Conservation (phyloP, 2,329 filamentous ascomycete species). For the Orbilia javanica region DNA sequence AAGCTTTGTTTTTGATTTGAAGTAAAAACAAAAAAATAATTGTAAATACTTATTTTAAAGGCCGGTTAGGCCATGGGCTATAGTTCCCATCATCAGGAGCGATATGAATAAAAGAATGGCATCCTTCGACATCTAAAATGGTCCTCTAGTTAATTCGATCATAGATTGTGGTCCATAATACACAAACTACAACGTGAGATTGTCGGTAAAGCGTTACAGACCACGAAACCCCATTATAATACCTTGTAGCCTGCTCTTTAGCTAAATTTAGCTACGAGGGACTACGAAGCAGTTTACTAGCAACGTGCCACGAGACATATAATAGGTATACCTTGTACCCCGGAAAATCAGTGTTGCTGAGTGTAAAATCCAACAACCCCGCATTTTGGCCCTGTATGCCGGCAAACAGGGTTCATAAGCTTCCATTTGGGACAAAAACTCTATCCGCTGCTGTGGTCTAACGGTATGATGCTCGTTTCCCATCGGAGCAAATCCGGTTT, state of each 20-base stretch:
- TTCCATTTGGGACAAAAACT: slow-evolving; percentile 2
- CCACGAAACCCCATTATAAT: no score
- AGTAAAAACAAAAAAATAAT: slow-evolving; percentile 7
- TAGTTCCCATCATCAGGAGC: background rate
- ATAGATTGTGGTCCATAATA: no score
- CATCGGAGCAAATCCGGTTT: slow-evolving; percentile 39
- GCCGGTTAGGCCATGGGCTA: background rate
- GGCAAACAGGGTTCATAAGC: slow-evolving; percentile 5
- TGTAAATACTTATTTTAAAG: slow-evolving; percentile 8
- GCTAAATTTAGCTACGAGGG: no score
- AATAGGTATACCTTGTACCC: no score
- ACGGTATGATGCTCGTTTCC: slow-evolving; percentile 57
- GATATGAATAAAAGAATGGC: background rate
- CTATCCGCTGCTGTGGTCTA: slow-evolving; percentile 55
- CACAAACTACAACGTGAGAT: no score
- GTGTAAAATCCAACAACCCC: slow-evolving; percentile 28
- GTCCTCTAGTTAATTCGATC: no score
- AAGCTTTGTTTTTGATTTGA: slow-evolving; percentile 1
- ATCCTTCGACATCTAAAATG: background rate
- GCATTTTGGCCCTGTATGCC: background rate
- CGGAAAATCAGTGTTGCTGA: no score
- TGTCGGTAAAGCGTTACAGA: no score
- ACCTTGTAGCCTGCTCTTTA: no score
- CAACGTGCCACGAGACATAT: no score
- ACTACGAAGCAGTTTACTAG: no score